A percentile compares a stretch with the other conserved stretches of the same genome.
phyloP scores from a whole-genome alignment of 139 green algal species.

The Nannochloris sp. region DNA sequence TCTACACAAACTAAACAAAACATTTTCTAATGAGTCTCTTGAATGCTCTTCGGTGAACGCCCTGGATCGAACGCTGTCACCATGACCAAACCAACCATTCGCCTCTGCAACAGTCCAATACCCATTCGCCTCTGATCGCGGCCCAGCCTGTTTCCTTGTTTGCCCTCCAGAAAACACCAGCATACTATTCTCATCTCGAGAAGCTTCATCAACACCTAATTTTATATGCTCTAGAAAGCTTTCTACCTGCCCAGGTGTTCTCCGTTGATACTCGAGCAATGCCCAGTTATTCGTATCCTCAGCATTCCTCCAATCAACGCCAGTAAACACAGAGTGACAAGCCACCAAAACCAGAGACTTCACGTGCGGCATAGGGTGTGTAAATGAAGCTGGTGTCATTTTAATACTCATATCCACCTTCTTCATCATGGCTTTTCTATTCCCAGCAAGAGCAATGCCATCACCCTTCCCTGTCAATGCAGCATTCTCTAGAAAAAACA shows the following conservation, averaged over 20 bases:
- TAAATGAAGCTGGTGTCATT: too few relatives aligned
- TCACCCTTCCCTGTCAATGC: too few relatives aligned
- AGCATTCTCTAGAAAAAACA: too few relatives aligned
- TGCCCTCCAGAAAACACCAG: conserved; percentile 68
- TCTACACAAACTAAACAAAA: conserved; percentile 83
- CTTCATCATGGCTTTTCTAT: too few relatives aligned
- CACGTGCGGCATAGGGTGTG: conserved; percentile 9
- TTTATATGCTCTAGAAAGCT: conserved; percentile 80
- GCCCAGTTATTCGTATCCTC: conserved; percentile 52
- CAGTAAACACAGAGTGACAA: conserved; percentile 71
- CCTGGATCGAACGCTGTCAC: conserved; percentile 22
- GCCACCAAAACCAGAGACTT: conserved; percentile 62
- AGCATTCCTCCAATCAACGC: conserved; percentile 41
- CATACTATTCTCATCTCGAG: conserved; percentile 47
- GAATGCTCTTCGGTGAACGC: conserved; percentile 56
- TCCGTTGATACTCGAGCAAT: conserved; percentile 66
- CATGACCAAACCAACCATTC: conserved; percentile 48
- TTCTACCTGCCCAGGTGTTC: conserved; percentile 53
- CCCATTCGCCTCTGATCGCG: conserved; percentile 58
- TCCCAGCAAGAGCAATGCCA: too few relatives aligned
- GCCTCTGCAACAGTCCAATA: conserved; percentile 75
- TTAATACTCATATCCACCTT: too few relatives aligned
- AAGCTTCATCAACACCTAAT: conserved; percentile 60
- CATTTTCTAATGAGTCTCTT: conserved; percentile 87
- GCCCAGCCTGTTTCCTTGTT: conserved; percentile 47